A percentile compares a stretch with the other conserved stretches of the same genome.
Conservation (phyloP, 2,329 filamentous ascomycete species). For the Cladosporium sp. region DNA sequence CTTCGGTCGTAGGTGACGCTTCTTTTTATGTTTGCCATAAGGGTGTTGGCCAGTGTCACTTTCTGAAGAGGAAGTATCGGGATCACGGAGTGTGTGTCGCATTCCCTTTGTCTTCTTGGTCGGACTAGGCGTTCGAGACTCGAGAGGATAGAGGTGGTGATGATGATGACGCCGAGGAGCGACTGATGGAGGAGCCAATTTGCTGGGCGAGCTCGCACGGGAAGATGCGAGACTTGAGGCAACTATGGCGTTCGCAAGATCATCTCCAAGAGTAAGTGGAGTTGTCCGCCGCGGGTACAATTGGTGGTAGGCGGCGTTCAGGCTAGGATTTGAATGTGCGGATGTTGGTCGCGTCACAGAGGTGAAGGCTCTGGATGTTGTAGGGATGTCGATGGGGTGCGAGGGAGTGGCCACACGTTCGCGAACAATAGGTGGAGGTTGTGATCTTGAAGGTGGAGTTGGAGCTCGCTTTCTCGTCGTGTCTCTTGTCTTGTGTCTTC, state of each 20-base stretch:
- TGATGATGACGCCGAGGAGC: neutral
- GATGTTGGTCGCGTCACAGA: constrained; percentile 16
- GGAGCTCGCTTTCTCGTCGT: neutral
- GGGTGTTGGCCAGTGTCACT: constrained; percentile 45
- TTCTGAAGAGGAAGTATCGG: constrained; percentile 29
- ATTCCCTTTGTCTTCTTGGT: constrained; percentile 44
- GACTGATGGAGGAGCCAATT: constrained; percentile 34
- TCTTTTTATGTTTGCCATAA: constrained; percentile 50
- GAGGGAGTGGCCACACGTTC: neutral
- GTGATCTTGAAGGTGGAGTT: constrained; percentile 1
- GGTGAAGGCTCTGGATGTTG: neutral
- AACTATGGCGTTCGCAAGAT: constrained; percentile 69
- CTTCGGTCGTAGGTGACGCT: constrained; percentile 51
- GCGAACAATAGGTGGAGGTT: neutral
- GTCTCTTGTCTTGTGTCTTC: neutral
- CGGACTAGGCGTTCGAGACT: constrained; percentile 39
- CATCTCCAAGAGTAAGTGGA: constrained; percentile 55
- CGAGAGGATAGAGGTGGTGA: neutral
- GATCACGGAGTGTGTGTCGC: constrained; percentile 62
- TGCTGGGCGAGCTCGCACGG: constrained; percentile 36
- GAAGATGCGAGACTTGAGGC: constrained; percentile 67
- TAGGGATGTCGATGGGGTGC: constrained; percentile 16
- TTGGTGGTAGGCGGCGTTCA: constrained; percentile 31
- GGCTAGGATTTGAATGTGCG: constrained; percentile 23
- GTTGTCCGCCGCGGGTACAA: constrained; percentile 35